phyloP scores from a whole-genome alignment of 2,329 filamentous ascomycete genomes.

The Lecanosticta acicola region DNA sequence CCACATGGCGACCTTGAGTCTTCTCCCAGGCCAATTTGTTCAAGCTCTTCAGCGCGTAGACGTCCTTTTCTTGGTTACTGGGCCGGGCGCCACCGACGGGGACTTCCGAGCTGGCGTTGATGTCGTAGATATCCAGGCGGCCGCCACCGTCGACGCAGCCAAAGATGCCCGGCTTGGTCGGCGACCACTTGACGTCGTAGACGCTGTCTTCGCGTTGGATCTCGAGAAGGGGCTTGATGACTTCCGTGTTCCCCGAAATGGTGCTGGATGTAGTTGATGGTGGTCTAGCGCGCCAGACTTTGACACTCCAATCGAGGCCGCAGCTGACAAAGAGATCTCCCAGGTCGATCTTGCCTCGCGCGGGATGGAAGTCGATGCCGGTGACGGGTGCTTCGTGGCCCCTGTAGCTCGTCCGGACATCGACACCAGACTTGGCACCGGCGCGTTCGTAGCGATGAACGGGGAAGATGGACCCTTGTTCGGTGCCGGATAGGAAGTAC shows the following conservation, averaged over 20 bases:
- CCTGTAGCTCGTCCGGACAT: constrained; percentile 78
- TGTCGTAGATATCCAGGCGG: constrained; percentile 89
- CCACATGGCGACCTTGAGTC: constrained; percentile 77
- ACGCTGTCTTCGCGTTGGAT: constrained; percentile 93
- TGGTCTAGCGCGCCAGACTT: constrained; percentile 88
- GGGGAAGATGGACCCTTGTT: constrained; percentile 93
- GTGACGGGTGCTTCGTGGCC: constrained; percentile 93
- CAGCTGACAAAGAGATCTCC: constrained; percentile 90
- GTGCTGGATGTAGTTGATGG: constrained; percentile 61
- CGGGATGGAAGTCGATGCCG: constrained; percentile 92
- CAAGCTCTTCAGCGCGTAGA: constrained; percentile 60
- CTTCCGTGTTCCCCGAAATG: constrained; percentile 38
- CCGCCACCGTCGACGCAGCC: constrained; percentile 90
- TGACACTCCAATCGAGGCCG: constrained; percentile 93
- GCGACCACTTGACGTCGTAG: constrained; percentile 94
- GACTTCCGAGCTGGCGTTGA: constrained; percentile 87
- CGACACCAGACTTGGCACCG: constrained; percentile 92
- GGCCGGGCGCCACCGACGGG: constrained; percentile 67
- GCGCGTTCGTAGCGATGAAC: constrained; percentile 97
- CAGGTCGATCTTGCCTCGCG: constrained; percentile 84
- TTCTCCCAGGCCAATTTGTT: constrained; percentile 95
- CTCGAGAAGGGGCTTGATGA: constrained; percentile 64
- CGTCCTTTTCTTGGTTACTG: constrained; percentile 32
- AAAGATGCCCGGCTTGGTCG: constrained; percentile 89
- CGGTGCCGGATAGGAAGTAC: constrained; percentile 93